These are phyloP conservation scores for Amaranthus palmeri DNA, from an alignment of 148 eudicot species.

Conservation along the genomic window DNA sequence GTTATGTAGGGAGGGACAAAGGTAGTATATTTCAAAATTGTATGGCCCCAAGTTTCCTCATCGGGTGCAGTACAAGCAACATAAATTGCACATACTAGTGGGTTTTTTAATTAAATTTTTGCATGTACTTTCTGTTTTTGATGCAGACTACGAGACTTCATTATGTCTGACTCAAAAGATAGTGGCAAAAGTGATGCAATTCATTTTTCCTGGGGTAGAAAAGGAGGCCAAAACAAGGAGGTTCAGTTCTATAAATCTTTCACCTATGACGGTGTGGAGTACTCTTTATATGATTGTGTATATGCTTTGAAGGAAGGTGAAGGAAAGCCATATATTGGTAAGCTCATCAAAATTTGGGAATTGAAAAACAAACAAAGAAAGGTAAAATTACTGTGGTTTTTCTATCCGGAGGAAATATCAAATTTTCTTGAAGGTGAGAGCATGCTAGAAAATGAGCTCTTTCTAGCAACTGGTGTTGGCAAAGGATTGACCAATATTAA, in stretches of 20 bases:
- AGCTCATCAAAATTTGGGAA: slow-evolving; percentile 62
- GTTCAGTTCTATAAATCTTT: slow-evolving; percentile 65
- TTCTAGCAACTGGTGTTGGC: slow-evolving; percentile 64
- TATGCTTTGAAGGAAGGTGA: slow-evolving; percentile 48
- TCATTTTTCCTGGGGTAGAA: slow-evolving; percentile 62
- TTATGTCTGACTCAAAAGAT: slow-evolving; percentile 25
- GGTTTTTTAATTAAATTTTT: too few relatives aligned
- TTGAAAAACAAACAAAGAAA: slow-evolving; percentile 26
- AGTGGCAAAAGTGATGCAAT: slow-evolving; percentile 24
- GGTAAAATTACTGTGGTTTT: slow-evolving; percentile 73
- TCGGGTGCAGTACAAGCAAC: too few relatives aligned
- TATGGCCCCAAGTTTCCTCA: too few relatives aligned
- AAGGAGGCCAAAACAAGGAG: slow-evolving; percentile 42
- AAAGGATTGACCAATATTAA: slow-evolving; percentile 47
- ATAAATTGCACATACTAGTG: too few relatives aligned
- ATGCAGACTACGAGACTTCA: slow-evolving; percentile 8
- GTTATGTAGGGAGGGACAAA: too few relatives aligned
- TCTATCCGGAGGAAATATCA: slow-evolving; percentile 56
- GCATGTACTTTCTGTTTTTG: neutral
- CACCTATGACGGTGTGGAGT: slow-evolving; percentile 49
- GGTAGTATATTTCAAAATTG: too few relatives aligned
- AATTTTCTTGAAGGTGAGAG: slow-evolving; percentile 30
- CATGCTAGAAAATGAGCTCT: slow-evolving; percentile 45
- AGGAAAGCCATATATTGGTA: slow-evolving; percentile 54
- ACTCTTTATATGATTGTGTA: slow-evolving; percentile 55